Percentiles rank a stretch among this genome's conserved stretches.
These are phyloP conservation scores for Aphanomyces astaci DNA, from an alignment of 352 stramenopile genomes.

Conservation along the genomic window DNA sequence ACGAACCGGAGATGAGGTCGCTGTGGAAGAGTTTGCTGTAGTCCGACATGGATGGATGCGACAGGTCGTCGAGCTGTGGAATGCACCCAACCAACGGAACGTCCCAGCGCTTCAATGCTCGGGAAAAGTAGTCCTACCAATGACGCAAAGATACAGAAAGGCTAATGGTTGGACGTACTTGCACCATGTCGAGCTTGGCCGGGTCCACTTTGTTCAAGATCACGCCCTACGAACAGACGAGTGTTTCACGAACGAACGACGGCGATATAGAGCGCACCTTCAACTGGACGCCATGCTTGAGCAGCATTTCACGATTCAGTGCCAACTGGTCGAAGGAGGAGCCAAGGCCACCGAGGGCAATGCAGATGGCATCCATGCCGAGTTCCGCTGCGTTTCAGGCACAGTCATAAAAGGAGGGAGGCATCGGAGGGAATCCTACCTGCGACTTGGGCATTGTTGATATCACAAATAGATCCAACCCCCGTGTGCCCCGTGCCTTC, in stretches of 20 bases:
- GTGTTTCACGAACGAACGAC: not conserved
- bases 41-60: conserved; percentile 77
- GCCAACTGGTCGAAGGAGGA: conserved; percentile 81
- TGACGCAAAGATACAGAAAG: not conserved
- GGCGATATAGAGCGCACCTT: conserved; percentile 5
- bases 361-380: conserved; percentile 70
- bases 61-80: conserved; percentile 73
- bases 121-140: conserved; percentile 77
- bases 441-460: conserved; percentile 86
- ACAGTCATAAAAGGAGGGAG: not conserved
- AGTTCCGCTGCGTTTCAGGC: conserved; percentile 43
- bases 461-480: conserved; percentile 86
- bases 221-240: conserved; percentile 34
- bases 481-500: conserved; percentile 92
- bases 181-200: conserved; percentile 86
- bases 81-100: conserved; percentile 84
- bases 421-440: conserved; percentile 32
- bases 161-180: conserved; percentile 46
- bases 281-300: conserved; percentile 54
- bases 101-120: conserved; percentile 85
- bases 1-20: conserved; percentile 59
- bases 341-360: conserved; percentile 67
- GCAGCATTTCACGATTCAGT: conserved; percentile 77
- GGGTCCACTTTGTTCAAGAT: conserved; percentile 87
- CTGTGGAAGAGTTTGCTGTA: conserved; percentile 82